phyloP scores from a whole-genome alignment of 768 basidiomycete genomes.

The Glaciozyma martinii region DNA sequence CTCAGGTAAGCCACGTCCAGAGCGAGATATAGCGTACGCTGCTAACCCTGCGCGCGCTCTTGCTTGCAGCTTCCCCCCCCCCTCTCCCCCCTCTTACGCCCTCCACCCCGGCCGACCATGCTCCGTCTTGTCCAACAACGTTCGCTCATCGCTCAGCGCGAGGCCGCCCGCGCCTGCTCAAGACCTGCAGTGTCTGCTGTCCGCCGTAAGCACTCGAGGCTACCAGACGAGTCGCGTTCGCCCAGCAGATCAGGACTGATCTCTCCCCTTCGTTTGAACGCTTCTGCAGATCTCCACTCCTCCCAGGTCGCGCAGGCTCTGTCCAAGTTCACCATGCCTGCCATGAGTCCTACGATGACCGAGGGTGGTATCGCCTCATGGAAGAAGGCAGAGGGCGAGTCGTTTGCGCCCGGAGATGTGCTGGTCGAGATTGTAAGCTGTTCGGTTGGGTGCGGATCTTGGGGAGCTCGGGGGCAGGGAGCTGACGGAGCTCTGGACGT shows the following conservation, averaged over 20 bases:
- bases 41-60: no score
- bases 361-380: constrained; percentile 96
- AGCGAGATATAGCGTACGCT: no score
- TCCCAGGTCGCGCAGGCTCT: constrained; percentile 11
- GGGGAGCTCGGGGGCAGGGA: not conserved
- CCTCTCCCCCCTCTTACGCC: not conserved
- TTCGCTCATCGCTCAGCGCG: not conserved
- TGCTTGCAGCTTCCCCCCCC: not conserved
- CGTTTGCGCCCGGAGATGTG: constrained; percentile 82
- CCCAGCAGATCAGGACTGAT: not conserved
- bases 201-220: not conserved
- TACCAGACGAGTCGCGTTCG: not conserved
- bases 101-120: not conserved
- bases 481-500: not conserved
- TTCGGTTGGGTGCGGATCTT: not conserved
- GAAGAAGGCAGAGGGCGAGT: constrained; percentile 94
- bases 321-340: constrained; percentile 31
- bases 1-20: no score
- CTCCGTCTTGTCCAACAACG: constrained; percentile 4
- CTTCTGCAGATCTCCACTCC: not conserved
- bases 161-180: constrained; percentile 1
- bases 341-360: constrained; percentile 86
- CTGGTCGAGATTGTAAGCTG: constrained; percentile 78
- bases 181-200: not conserved
- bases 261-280: not conserved